These are phyloP conservation scores for Viola pubescens DNA, from an alignment of 441 rosid genomes.

Conservation along the genomic window DNA sequence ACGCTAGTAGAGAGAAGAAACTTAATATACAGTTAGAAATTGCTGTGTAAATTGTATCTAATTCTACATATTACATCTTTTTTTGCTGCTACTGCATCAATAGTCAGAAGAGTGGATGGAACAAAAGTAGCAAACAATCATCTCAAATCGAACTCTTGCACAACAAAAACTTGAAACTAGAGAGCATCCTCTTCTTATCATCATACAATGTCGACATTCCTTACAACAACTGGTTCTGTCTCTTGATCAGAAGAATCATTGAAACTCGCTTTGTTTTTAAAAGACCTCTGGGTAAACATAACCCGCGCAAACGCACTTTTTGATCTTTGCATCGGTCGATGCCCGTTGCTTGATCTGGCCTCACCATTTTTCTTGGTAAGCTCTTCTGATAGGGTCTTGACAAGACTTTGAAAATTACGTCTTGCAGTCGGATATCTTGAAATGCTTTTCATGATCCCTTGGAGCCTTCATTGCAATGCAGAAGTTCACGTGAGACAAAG, in stretches of 20 bases:
- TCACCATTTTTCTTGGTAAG: constrained; percentile 43
- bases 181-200: neutral
- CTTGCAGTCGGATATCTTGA: constrained; percentile 86
- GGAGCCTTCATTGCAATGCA: constrained; percentile 38
- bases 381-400: constrained; percentile 49
- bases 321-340: constrained; percentile 33
- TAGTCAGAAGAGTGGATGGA: no score
- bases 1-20: no score
- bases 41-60: no score
- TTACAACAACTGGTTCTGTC: constrained; percentile 25
- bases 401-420: constrained; percentile 52
- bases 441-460: constrained; percentile 69
- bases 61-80: no score
- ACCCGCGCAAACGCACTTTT: constrained; percentile 41
- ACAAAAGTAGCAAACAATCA: no score
- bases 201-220: constrained; percentile 43
- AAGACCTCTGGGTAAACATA: constrained; percentile 47
- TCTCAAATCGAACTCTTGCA: neutral
- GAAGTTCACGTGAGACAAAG: no score
- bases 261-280: constrained; percentile 36
- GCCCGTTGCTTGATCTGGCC: constrained; percentile 15
- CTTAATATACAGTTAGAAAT: no score
- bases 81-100: no score
- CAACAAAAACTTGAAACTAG: neutral
- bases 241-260: constrained; percentile 48